These are phyloP conservation scores for Xylaria intraflava DNA, from an alignment of 495 filamentous ascomycete species.

Conservation along the genomic window DNA sequence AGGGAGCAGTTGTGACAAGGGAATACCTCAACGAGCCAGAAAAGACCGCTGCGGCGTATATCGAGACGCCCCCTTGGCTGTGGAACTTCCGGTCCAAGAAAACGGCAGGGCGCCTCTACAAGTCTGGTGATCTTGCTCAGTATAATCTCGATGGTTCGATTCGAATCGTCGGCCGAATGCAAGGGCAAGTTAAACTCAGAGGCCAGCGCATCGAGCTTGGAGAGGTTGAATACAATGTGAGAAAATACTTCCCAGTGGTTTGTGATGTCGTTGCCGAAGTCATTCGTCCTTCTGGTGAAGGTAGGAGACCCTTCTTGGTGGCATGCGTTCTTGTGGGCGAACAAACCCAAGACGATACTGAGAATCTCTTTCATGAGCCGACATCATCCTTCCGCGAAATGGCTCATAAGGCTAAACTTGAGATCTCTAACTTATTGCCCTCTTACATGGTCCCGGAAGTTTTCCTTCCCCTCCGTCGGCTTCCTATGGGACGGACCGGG, in stretches of 20 bases:
- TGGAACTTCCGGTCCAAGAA: constrained; percentile 28
- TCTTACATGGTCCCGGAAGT: constrained; percentile 51
- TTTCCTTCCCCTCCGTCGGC: constrained; percentile 20
- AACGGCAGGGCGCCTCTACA: constrained; percentile 22
- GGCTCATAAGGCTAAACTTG: neutral
- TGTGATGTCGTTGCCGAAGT: neutral
- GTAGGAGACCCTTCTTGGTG: neutral
- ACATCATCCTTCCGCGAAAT: neutral
- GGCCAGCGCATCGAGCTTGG: constrained; percentile 40
- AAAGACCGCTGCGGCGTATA: constrained; percentile 45
- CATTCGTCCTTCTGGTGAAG: neutral
- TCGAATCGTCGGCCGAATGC: constrained; percentile 34
- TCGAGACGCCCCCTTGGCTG: constrained; percentile 30
- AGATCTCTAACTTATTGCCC: neutral
- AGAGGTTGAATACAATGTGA: constrained; percentile 33
- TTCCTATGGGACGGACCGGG: neutral
- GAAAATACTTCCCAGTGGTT: neutral
- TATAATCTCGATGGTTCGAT: constrained; percentile 32
- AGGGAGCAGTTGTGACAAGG: constrained; percentile 43
- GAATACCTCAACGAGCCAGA: constrained; percentile 49
- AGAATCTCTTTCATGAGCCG: neutral
- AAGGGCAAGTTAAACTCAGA: constrained; percentile 39
- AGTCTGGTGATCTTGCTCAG: constrained; percentile 34
- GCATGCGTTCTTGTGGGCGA: neutral
- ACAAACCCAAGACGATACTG: neutral